Conservation (phyloP, 768 basidiomycete species). For the Mycena rosella region DNA sequence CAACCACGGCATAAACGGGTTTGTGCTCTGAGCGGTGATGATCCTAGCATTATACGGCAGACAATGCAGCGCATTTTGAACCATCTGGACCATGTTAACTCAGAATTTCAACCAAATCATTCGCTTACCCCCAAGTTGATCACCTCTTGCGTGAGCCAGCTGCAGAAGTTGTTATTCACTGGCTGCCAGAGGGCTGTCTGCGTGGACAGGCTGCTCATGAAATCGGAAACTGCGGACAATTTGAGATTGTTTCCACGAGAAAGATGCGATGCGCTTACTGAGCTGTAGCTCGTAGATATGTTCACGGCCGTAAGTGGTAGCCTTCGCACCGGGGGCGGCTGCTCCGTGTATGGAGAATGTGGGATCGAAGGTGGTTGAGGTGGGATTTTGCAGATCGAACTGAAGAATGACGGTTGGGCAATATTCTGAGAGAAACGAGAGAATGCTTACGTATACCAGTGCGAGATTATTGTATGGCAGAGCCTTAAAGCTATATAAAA, state of each 20-base stretch:
- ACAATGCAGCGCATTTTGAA: conserved; percentile 22
- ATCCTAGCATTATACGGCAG: conserved; percentile 16
- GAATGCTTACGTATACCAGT: conserved; percentile 1
- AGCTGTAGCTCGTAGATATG: conserved; percentile 28
- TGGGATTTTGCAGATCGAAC: conserved; percentile 6
- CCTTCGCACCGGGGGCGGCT: neutral
- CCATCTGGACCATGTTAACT: neutral
- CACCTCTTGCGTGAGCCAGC: conserved; percentile 3
- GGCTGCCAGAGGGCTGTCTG: conserved; percentile 19
- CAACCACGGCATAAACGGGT: conserved; percentile 25
- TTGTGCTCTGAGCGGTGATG: neutral
- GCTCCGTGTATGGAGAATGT: conserved; percentile 2
- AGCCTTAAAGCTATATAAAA: conserved; percentile 4
- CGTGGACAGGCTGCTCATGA: conserved; percentile 21
- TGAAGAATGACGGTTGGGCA: neutral
- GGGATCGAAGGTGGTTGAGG: conserved; percentile 2
- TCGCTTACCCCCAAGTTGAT: conserved; percentile 5
- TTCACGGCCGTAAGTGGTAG: conserved; percentile 18
- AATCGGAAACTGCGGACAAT: conserved; percentile 15
- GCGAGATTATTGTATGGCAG: conserved; percentile 12
- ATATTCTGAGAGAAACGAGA: neutral
- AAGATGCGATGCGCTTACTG: neutral
- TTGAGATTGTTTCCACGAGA: neutral
- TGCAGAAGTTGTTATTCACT: conserved; percentile 20
- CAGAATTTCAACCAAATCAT: neutral